Evolutionary conservation across 306 rosid species (phyloP), one percentile per base, ranked within the genome.

Genomic region (Trifolium subterraneum): DNA sequence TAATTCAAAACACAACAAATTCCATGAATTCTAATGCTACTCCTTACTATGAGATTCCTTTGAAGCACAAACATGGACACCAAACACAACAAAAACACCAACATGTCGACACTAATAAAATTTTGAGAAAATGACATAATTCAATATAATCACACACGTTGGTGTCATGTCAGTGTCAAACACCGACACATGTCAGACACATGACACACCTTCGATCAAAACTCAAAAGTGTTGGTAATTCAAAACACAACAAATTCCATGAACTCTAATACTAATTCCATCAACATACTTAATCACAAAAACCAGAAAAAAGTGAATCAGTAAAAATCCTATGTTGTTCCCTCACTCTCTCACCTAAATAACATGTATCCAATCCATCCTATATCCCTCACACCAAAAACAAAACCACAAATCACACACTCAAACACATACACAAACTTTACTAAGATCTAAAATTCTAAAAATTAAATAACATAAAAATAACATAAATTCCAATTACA

Each of bases 391-490:
- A 27, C 41, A 12, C 55, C 31, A 16, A 36, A 54, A 18, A 20
- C 2, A 19, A 47, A 16, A 3, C n/a, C 10, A 64, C 2, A 41
- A 36, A 36, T 36, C 56, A 18, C 11, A 10, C 6, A 20, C 39
- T 18, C 2, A 31, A 7, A 31, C 2, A 31, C 10, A 45, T 18
- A 36, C 11, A 67, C 62, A 69, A 47, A 47, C 18, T 33, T 18
- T 3, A 71, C 27, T 29, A 78, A 27, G 73, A 78, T 78, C 78
- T 54, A 9, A 71, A 52, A 23, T 27, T 15, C 0, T 14, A 47
- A 45, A 25, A 68, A 47, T 6, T 36, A 39, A 65, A 6, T 7
- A 36, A 36, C 3, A 29, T 29, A 29, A 0, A 29, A 2, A 29
- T 0, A 67, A 67, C n/a, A 47, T 27, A n/a, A 47, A 68, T 22